Evolutionary conservation across 306 rosid species (phyloP), one percentile per base, ranked within the genome.

Genomic region (Corylus americana): DNA sequence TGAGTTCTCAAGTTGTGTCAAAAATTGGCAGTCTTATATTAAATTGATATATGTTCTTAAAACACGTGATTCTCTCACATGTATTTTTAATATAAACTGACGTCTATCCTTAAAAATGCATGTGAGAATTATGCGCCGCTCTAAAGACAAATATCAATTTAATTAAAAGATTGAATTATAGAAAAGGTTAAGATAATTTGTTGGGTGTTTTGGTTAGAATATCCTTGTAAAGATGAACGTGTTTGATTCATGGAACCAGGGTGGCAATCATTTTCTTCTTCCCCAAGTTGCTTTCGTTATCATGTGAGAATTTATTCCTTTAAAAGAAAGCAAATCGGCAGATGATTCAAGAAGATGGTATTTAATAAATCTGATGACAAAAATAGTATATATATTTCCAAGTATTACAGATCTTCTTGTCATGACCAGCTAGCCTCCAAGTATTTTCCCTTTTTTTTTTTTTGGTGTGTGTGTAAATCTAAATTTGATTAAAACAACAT

Each of bases 241-340:
- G 83, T 53, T 75, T 77, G 66, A 80, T 75, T 80, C 49, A 48
- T 66, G 77, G 53, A 82, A 78, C 78, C 85, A 85, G 48, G 79
- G 55, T 81, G 83, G 54, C 48, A 44, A 47, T 77, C 84, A 74
- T 44, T 25, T 67, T 35, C 51, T 82, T 82, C 79, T 51, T 70
- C 50, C 77, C 63, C 58, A 77, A 75, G 55, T 81, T 77, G 37
- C 53, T 73, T 79, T 74, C 75, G 47, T 79, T 78, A 86, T 76
- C 22, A 73, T 73, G 54, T 76, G 68, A 79, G 68, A 39, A 66
- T 58, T 77, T 54, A 31, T 81, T 61, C 42, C 45, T 54, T 16
- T 12, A 55, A 70, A 57, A 72, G 70, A 70, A 75, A 67, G 63
- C 69, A 68, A 74, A 74, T 45, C 27, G 58, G 66, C 31, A 50